Evolutionary conservation across 805 yeast genomes (phyloP), one percentile per base, ranked within the genome.

Genomic region (Nematodospora valgi): DNA sequence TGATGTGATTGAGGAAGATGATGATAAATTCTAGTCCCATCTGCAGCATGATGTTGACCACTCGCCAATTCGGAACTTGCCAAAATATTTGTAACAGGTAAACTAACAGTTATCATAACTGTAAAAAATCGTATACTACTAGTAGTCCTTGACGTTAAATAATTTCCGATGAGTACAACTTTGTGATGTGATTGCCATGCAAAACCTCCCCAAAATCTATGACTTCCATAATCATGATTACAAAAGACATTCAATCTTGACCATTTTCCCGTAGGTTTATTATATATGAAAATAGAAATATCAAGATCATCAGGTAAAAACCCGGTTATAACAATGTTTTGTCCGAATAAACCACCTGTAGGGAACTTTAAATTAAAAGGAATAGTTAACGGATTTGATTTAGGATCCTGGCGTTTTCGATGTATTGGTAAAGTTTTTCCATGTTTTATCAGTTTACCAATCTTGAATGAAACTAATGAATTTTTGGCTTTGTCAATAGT

Each of bases 151-250:
- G 70, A 56, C 3, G 75, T 66, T n/a, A 65, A 58, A 21, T 52
- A 48, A 44, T 68, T 70, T 1, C 93, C 93, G 23, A 84, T 47
- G 19, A 82, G 55, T 1, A 81, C 59, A 1, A 81, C 78, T 51
- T 78, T 79, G 49, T 84, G 91, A 54, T 84, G 94, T 1, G 89
- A 80, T 21, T 72, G 72, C 94, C 94, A 84, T 1, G 78, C 78
- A 56, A 73, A 79, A 0, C 83, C 77, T 42, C 77, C 80, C 76
- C 85, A 77, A 33, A 81, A 69, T 34, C 82, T 60, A 48, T 81
- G 85, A 2, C 74, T 65, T 20, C 72, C 72, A 21, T 68, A 59
- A 31, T 70, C 74, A 43, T 74, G 79, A 31, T 71, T 68, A 46
- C 80, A 52, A 27, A 70, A 69, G 11, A 73, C 59, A 41, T 76